These are phyloP conservation scores for Penicillium sp. DNA, from an alignment of 2,329 filamentous ascomycete genomes.

Conservation along the genomic window DNA sequence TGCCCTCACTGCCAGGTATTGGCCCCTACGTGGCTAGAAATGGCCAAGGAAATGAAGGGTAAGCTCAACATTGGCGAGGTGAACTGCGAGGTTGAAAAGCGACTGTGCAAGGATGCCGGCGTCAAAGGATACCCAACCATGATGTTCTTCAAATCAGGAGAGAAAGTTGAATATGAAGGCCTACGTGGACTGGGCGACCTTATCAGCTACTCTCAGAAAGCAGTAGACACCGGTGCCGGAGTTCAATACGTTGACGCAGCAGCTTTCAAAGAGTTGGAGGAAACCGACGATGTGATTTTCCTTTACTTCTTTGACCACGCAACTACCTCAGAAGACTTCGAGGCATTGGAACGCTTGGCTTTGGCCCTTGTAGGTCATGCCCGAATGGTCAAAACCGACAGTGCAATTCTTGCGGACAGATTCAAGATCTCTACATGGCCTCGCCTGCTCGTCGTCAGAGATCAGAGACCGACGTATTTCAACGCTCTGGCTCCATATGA, in stretches of 20 bases:
- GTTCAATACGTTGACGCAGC: conserved; percentile 76
- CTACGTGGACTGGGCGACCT: conserved; percentile 90
- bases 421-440: conserved; percentile 98
- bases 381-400: conserved; percentile 86
- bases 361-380: conserved; percentile 87
- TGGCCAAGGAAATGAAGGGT: conserved; percentile 87
- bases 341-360: conserved; percentile 78
- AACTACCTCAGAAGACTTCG: conserved; percentile 87
- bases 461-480: conserved; percentile 88
- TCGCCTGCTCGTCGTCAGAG: conserved; percentile 81
- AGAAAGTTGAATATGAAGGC: conserved; percentile 89
- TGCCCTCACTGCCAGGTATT: conserved; percentile 93
- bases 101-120: conserved; percentile 87
- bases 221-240: conserved; percentile 70
- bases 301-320: conserved; percentile 97
- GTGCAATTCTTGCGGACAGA: conserved; percentile 67
- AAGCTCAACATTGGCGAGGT: conserved; percentile 91
- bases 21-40: conserved; percentile 82
- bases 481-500: conserved; percentile 80
- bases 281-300: conserved; percentile 94
- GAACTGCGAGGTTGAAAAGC: conserved; percentile 81
- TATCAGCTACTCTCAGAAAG: conserved; percentile 79
- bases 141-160: conserved; percentile 85
- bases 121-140: conserved; percentile 82
- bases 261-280: conserved; percentile 75